phyloP scores from a whole-genome alignment of 805 yeast genomes.

The Pichia pseudocactophila region DNA sequence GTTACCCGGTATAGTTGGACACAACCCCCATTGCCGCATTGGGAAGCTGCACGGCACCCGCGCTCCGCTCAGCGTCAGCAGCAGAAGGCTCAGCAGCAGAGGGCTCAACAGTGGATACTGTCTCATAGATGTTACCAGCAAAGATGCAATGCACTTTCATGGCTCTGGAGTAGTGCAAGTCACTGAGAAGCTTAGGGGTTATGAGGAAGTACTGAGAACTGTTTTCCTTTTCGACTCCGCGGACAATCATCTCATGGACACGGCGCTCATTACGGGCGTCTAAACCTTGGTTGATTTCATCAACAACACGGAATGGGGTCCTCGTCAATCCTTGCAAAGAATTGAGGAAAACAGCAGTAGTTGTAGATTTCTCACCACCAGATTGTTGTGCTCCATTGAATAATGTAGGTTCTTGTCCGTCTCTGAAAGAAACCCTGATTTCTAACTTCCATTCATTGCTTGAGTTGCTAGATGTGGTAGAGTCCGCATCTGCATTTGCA shows the following conservation, averaged over 20 bases:
- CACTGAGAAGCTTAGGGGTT: constrained; percentile 83
- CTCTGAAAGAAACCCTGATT: constrained; percentile 79
- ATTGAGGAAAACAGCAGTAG: constrained; percentile 84
- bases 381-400: constrained; percentile 86
- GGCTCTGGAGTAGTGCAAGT: constrained; percentile 62
- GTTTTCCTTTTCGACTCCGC: constrained; percentile 55
- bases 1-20: background rate
- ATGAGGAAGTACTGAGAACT: constrained; percentile 78
- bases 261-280: constrained; percentile 84
- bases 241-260: constrained; percentile 79
- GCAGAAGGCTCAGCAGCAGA: no score
- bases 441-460: constrained; percentile 66
- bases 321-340: constrained; percentile 80
- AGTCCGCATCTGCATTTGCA: background rate
- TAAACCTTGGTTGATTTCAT: constrained; percentile 98
- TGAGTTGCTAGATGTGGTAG: background rate
- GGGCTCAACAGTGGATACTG: no score
- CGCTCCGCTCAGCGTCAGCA: constrained; percentile 13
- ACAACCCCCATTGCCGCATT: background rate
- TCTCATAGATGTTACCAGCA: constrained; percentile 31
- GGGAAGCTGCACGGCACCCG: background rate
- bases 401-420: constrained; percentile 56
- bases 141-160: constrained; percentile 84
- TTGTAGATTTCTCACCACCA: constrained; percentile 96
- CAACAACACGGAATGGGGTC: constrained; percentile 92